Evolutionary conservation across 1,139 yeast species (phyloP).

Genomic region (Lodderomyces pseudojiufengensis): DNA sequence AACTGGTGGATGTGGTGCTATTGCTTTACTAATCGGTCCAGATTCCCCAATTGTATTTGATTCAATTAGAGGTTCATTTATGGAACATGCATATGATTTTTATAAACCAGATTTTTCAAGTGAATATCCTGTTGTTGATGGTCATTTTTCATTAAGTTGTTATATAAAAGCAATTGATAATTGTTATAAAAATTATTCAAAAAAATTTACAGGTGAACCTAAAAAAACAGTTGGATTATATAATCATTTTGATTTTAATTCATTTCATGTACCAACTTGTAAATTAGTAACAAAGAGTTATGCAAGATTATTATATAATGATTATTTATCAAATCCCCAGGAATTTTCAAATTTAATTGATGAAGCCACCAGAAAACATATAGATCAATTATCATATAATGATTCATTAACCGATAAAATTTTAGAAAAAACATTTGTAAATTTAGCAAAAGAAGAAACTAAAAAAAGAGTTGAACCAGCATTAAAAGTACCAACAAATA

Average conservation of each 20-base stretch:
- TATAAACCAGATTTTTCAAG: conserved; percentile 96
- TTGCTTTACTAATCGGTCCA: conserved; percentile 93
- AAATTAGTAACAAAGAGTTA: conserved; percentile 90
- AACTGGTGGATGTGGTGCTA: conserved; percentile 99
- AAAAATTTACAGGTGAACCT: conserved; percentile 63
- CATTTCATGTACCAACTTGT: conserved; percentile 98
- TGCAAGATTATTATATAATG: conserved; percentile 90
- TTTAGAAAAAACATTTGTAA: conserved; percentile 82
- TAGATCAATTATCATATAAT: conserved; percentile 67
- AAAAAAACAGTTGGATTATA: conserved; percentile 58
- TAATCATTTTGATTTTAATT: conserved; percentile 84
- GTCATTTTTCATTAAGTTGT: conserved; percentile 92
- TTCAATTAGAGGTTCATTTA: conserved; percentile 79
- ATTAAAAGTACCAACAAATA: conserved; percentile 85
- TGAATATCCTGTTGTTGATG: conserved; percentile 97
- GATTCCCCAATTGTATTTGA: conserved; percentile 97
- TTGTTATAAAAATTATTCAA: conserved; percentile 79
- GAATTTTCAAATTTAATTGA: conserved; percentile 48
- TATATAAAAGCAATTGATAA: conserved; percentile 91
- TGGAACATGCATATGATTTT: conserved; percentile 97
- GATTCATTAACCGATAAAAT: conserved; percentile 73
- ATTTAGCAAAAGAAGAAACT: conserved; percentile 68
- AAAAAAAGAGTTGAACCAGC: conserved; percentile 76
- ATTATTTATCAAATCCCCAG: conserved; percentile 67
- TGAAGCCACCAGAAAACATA: conserved; percentile 52